Evolutionary conservation across 306 rosid species (phyloP).

Genomic region (Trichosanthes cucumerina): DNA sequence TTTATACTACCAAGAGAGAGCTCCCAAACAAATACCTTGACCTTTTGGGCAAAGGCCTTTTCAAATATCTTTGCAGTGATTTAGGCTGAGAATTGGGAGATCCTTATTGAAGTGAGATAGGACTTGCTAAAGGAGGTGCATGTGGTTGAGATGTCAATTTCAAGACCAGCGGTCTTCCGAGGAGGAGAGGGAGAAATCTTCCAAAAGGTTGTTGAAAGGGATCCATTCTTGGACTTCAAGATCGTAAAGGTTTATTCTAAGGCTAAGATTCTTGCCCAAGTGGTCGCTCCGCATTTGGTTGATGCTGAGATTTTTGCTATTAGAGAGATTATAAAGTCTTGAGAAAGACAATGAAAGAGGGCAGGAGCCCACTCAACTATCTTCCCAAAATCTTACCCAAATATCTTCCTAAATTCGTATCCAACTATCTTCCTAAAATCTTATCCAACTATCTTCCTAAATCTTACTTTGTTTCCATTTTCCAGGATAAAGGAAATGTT

Average conservation of each 20-base stretch:
- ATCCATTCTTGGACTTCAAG: background rate
- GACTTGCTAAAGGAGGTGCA: background rate
- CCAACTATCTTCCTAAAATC: too few species aligned
- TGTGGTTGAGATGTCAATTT: background rate
- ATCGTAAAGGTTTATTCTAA: background rate
- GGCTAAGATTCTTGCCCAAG: background rate
- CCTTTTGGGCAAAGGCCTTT: background rate
- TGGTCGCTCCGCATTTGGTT: background rate
- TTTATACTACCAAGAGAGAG: background rate
- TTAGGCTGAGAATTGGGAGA: background rate
- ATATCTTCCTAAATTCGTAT: background rate
- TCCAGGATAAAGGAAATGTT: background rate
- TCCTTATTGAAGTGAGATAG: background rate
- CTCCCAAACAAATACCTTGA: background rate
- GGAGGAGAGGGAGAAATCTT: background rate
- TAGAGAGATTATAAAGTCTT: background rate
- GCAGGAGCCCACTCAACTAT: constrained; percentile 1
- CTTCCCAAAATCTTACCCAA: too few species aligned
- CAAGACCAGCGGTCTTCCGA: background rate
- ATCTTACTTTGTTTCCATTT: too few species aligned
- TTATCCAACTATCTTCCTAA: too few species aligned
- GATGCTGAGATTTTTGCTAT: background rate
- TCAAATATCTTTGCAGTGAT: background rate
- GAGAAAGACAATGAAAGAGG: background rate
- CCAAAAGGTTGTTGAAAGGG: background rate